Base-by-base conservation (phyloP, 1,284 basidiomycete genomes). In the Ustilago bromivora region DNA sequence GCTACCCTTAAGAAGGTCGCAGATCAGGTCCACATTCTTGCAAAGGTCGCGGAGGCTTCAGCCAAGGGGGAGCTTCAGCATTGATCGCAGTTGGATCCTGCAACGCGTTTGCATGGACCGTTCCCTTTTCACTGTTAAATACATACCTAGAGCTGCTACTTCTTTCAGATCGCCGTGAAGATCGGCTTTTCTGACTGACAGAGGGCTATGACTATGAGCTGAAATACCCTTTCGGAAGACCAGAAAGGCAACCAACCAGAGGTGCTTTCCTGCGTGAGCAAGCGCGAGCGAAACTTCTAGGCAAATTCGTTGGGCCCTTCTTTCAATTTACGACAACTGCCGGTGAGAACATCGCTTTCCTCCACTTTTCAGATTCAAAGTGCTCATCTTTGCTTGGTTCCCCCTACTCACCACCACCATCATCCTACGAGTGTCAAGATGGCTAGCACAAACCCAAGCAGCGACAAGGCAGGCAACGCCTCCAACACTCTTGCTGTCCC, bases 1-100 rank as follows among this genome's bases (percentile, higher is more conserved):
- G 89, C 90, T n/a, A 92, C 94, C 9, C 88, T 96, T 61, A 90
- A 88, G 82, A 89, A 90, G 57, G 94, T 96, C 11, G 94, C 94
- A 4, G 90, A 94, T 65, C 95, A 96, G 87, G 91, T 93, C 51
- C 90, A 69, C 35, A 76, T 87, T 32, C 61, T 87, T n/a, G 76
- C 90, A 13, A 90, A 89, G 82, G 94, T 96, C 11, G 93, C 93
- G 3, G 71, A 82, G 35, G 86, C 87, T 13, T 87, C 88, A 65
- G 87, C 85, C 3, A 82, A 81, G 64, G 85, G 87, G 10, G 83
- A 87, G 69, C 61, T 87, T 28, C 70, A 81, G 32, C 75, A 84
- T 40, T 75, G 55, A 67, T 3, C 19, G 15, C 23, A 17, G 41
- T 4, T 46, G 11, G 15, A 17, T 41, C 7, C 43, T 46, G 23